phyloP scores from a whole-genome alignment of 2,329 filamentous ascomycete genomes.

The Colletotrichum shisoi region DNA sequence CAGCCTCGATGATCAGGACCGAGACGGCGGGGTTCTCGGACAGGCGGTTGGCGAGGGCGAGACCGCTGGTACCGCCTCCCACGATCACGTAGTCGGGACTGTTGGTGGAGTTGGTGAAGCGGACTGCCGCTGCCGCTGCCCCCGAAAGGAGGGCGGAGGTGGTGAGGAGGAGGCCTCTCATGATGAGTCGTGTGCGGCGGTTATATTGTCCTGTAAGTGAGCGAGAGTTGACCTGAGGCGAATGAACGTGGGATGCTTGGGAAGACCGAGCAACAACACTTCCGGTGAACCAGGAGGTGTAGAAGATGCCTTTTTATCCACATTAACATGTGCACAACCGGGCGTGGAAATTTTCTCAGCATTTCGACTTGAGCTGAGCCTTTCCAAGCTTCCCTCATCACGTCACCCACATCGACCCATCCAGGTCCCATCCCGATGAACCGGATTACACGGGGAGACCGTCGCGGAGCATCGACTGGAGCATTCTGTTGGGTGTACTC shows the following conservation, averaged over 20 bases:
- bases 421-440: background rate
- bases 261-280: too few relatives aligned
- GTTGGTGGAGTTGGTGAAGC: conserved; percentile 10
- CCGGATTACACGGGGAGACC: background rate
- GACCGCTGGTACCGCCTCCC: conserved; percentile 51
- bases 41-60: conserved; percentile 51
- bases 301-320: background rate
- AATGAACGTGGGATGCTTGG: background rate
- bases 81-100: conserved; percentile 51
- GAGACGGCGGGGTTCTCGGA: conserved; percentile 47
- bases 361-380: background rate
- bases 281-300: background rate
- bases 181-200: background rate
- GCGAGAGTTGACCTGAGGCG: background rate
- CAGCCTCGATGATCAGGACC: conserved; percentile 49
- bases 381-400: background rate
- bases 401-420: background rate
- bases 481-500: background rate
- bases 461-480: background rate
- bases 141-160: conserved; percentile 16
- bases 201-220: background rate
- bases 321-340: too few relatives aligned
- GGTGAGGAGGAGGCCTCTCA: conserved; percentile 11
- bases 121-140: conserved; percentile 13
- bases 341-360: background rate